Base-by-base conservation (phyloP, 2,329 filamentous ascomycete genomes). In the Emericellopsis atlantica region DNA sequence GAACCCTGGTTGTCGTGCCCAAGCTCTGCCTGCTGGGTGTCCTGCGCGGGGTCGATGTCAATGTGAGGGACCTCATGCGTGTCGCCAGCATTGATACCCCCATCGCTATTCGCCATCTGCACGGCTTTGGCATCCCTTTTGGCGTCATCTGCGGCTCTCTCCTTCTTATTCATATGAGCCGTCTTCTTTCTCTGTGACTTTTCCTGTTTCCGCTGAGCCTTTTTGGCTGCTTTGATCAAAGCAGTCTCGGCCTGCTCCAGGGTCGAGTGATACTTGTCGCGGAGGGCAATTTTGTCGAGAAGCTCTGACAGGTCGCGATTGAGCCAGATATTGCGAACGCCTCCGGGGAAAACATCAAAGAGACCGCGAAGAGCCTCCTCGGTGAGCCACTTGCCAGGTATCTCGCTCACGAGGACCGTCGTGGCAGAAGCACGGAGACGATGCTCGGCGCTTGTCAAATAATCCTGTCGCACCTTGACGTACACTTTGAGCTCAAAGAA, bases 321-420 rank as follows among this genome's bases (percentile, higher is more conserved):
- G 51, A 98, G 80, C 89, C 90, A 98, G 37, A 98, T 84, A 50
- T 96, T 96, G 44, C 86, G 78, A 54, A 98, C 82, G 24, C 92
- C 92, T 16, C 92, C 92, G 0, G 92, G 92, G 51, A 95, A 96
- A 1, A 96, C 89, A 56, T 98, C 92, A 53, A 93, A 98, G 0
- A 98, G 69, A 0, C 82, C 83, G 43, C 79, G 74, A 5, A 98
- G 70, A 1, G 86, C 85, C 36, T 94, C 80, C 38, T 86, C 75
- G 2, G 76, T 87, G 7, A 94, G 76, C 92, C 92, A 98, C 54
- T 93, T 94, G 33, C 74, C 67, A 1, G 92, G 92, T 40, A 98
- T 95, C 10, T 82, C 83, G 47, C 82, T 92, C 40, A 98, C 88
- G 6, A 98, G 71, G 37, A 98, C 90, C 0, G 92, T 98, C 6